Conservation (phyloP, 208 protist genomes). For the Angomonas ambiguus region DNA sequence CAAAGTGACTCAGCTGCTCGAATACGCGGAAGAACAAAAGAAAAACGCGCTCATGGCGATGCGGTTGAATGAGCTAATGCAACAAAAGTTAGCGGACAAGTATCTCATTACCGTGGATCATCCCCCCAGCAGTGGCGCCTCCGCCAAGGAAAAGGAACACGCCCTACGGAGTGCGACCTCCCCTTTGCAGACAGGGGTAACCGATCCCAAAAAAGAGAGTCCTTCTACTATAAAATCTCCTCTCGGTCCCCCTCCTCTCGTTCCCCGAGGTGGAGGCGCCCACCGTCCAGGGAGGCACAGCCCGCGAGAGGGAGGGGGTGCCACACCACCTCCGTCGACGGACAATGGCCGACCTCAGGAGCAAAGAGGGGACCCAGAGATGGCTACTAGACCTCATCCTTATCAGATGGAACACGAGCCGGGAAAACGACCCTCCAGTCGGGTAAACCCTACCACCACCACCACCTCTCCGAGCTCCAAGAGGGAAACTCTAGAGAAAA, state of each 20-base stretch:
- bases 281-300: not conserved
- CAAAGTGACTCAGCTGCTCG: slow-evolving; percentile 16
- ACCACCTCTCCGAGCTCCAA: no score
- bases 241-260: not conserved
- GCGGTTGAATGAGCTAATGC: slow-evolving; percentile 19
- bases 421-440: not conserved
- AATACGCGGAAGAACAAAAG: slow-evolving; percentile 5
- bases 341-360: not conserved
- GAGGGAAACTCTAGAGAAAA: not conserved
- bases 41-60: slow-evolving; percentile 8
- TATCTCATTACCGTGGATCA: not conserved
- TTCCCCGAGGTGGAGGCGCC: not conserved
- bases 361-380: not conserved
- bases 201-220: no score
- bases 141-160: not conserved
- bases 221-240: not conserved
- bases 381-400: not conserved
- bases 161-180: no score
- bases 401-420: not conserved
- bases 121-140: not conserved
- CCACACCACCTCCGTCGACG: not conserved
- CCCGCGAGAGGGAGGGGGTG: not conserved
- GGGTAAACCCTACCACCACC: not conserved
- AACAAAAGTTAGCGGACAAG: slow-evolving; percentile 1
- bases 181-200: no score